Evolutionary conservation across 371 early-diverging fungal genomes (phyloP).

Genomic region (Syncephalastrum monosporum): DNA sequence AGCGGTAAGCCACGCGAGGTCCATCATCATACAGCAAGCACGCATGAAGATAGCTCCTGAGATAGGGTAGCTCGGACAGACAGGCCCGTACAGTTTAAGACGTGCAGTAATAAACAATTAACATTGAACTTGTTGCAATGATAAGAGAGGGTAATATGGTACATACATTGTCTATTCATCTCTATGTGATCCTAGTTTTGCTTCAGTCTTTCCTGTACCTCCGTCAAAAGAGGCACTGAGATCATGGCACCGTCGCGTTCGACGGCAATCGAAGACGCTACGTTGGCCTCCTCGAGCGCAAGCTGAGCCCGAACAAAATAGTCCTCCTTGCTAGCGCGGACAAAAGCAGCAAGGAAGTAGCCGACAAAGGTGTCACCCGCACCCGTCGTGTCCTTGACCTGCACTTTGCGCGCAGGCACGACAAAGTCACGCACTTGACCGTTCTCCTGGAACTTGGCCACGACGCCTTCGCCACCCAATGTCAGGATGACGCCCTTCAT

Average conservation of each 20-base stretch:
- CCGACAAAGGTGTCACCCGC: slow-evolving; percentile 91
- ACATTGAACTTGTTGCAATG: no score
- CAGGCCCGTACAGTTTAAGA: no score
- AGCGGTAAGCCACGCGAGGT: no score
- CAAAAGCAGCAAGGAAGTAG: slow-evolving; percentile 69
- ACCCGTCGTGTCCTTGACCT: slow-evolving; percentile 71
- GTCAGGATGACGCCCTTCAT: slow-evolving; percentile 73
- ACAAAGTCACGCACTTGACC: slow-evolving; percentile 32
- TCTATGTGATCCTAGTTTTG: no score
- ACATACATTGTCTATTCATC: no score
- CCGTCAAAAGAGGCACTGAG: slow-evolving; percentile 53
- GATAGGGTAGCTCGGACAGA: no score
- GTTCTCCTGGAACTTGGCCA: slow-evolving; percentile 43
- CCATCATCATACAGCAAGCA: no score
- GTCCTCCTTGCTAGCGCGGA: slow-evolving; percentile 29
- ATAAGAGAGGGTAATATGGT: no score
- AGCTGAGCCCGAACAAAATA: slow-evolving; percentile 42
- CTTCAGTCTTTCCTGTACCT: slow-evolving; percentile 28
- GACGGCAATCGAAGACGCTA: slow-evolving; percentile 61
- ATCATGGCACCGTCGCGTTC: slow-evolving; percentile 62
- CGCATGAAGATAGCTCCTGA: no score
- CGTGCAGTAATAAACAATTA: no score
- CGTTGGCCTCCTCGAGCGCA: slow-evolving; percentile 52
- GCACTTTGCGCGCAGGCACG: slow-evolving; percentile 43
- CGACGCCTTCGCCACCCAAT: slow-evolving; percentile 67